Conservation (phyloP, 108 stramenopile species). For the Epithemia pelagica region DNA sequence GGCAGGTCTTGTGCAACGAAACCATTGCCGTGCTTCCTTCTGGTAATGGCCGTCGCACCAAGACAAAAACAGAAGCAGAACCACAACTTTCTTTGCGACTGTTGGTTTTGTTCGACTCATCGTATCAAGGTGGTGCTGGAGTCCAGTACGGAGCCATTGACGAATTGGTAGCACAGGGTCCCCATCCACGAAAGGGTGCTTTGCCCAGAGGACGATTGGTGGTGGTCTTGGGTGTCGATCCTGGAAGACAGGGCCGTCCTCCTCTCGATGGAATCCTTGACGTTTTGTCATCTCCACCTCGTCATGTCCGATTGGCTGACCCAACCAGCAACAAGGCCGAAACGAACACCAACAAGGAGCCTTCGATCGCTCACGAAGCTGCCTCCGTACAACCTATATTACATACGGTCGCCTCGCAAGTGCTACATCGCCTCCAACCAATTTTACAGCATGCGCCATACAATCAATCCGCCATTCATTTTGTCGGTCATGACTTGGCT, state of each 20-base stretch:
- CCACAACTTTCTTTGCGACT: constrained; percentile 11
- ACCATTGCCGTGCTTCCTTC: background rate
- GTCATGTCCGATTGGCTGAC: constrained; percentile 24
- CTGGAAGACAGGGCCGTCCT: background rate
- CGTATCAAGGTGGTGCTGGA: constrained; percentile 67
- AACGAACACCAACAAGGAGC: no score
- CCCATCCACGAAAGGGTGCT: background rate
- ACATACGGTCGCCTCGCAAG: constrained; percentile 45
- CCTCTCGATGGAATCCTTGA: constrained; percentile 7
- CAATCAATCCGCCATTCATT: constrained; percentile 53
- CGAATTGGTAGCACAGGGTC: constrained; percentile 13
- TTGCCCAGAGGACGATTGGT: constrained; percentile 41
- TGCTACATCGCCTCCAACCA: constrained; percentile 37
- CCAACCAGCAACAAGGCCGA: constrained; percentile 17
- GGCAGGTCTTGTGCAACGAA: constrained; percentile 7
- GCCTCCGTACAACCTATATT: constrained; percentile 59
- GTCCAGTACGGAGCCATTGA: constrained; percentile 61
- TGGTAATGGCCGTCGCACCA: background rate
- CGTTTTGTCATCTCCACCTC: constrained; percentile 16
- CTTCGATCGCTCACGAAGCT: no score
- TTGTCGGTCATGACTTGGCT: constrained; percentile 74
- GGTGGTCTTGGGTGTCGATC: constrained; percentile 39
- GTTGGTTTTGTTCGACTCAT: constrained; percentile 61
- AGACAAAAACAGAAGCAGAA: no score
- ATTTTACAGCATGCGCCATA: constrained; percentile 12